Conservation (phyloP, 129 eudicot species). For the Flaveria robusta region DNA sequence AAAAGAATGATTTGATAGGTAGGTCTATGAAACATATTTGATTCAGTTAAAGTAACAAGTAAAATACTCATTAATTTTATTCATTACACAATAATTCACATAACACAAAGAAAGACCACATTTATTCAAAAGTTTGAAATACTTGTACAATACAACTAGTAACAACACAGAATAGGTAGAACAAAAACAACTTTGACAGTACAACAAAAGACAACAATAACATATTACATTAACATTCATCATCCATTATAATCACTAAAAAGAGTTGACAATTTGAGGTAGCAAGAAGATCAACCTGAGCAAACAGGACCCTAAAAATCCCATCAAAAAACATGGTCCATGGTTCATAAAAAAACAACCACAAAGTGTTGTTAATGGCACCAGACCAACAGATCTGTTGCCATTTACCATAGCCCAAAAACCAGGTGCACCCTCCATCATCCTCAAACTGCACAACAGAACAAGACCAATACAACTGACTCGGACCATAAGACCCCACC, state of each 20-base stretch:
- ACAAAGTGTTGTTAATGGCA: slow-evolving; percentile 59
- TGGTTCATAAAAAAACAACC: slow-evolving; percentile 77
- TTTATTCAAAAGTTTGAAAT: slow-evolving; percentile 14
- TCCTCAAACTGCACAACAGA: slow-evolving; percentile 32
- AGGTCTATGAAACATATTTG: not conserved
- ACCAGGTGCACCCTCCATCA: slow-evolving; percentile 44
- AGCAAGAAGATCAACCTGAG: slow-evolving; percentile 42
- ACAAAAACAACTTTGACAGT: slow-evolving; percentile 16
- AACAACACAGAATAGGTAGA: slow-evolving; percentile 10
- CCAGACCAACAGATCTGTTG: slow-evolving; percentile 26
- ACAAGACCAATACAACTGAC: slow-evolving; percentile 28
- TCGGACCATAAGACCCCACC: slow-evolving; percentile 22
- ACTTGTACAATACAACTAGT: slow-evolving; percentile 9
- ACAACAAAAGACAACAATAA: not conserved
- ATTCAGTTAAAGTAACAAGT: not conserved
- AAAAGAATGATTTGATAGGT: not conserved
- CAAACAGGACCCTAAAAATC: slow-evolving; percentile 49
- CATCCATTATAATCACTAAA: slow-evolving; percentile 13
- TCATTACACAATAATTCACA: slow-evolving; percentile 10
- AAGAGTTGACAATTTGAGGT: slow-evolving; percentile 40
- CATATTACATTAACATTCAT: slow-evolving; percentile 28
- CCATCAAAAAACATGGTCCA: slow-evolving; percentile 55
- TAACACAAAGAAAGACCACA: not conserved
- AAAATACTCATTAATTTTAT: not conserved
- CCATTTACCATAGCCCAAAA: slow-evolving; percentile 65